Evolutionary conservation across 306 rosid species (phyloP).

Genomic region (Carpinus fangiana): DNA sequence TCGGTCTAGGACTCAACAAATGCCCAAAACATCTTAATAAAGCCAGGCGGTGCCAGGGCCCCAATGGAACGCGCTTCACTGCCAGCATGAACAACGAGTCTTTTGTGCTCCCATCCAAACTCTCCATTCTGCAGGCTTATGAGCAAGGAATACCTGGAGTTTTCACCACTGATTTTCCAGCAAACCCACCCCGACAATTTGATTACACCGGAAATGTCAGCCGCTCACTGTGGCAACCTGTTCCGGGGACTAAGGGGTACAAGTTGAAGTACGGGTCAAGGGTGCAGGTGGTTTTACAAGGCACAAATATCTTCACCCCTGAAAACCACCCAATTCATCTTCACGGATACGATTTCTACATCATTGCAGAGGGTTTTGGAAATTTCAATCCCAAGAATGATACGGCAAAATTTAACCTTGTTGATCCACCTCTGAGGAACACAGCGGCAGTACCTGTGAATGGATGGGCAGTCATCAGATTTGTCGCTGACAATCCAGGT

Average conservation of each 20-base stretch:
- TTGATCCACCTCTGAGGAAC: conserved; percentile 87
- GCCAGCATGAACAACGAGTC: conserved; percentile 88
- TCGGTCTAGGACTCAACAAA: conserved; percentile 71
- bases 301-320: conserved; percentile 67
- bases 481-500: conserved; percentile 97
- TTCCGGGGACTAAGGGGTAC: conserved; percentile 60
- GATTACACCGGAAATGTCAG: conserved; percentile 90
- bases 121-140: conserved; percentile 76
- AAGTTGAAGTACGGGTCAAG: conserved; percentile 66
- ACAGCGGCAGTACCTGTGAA: conserved; percentile 78
- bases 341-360: conserved; percentile 88
- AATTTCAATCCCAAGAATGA: conserved; percentile 68
- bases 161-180: conserved; percentile 73
- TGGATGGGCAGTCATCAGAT: conserved; percentile 95
- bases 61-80: conserved; percentile 84
- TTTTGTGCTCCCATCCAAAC: conserved; percentile 62
- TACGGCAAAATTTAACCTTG: conserved; percentile 68
- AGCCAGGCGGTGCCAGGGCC: conserved; percentile 61
- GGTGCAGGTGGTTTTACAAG: conserved; percentile 86
- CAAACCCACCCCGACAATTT: conserved; percentile 60
- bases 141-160: conserved; percentile 61
- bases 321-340: conserved; percentile 93
- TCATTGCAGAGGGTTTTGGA: conserved; percentile 85
- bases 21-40: conserved; percentile 52
- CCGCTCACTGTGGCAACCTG: conserved; percentile 75